phyloP scores from a whole-genome alignment of 1,139 yeast genomes.

The Yamadazyma atlantica region DNA sequence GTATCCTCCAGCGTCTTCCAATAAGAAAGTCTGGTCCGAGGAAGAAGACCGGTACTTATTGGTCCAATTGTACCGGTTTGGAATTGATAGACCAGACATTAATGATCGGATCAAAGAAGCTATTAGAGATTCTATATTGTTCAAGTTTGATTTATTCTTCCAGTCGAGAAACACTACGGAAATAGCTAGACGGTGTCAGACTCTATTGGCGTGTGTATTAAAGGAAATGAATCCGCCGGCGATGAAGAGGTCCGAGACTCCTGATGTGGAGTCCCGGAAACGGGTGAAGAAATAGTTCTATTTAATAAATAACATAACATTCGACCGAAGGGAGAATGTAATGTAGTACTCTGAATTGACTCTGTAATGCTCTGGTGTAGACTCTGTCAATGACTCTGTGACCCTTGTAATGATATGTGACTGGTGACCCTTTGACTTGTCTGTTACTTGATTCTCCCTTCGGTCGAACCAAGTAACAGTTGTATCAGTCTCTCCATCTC shows the following conservation, averaged over 20 bases:
- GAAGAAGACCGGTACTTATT: conserved; percentile 74
- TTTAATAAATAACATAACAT: no score
- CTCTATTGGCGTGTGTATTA: conserved; percentile 62
- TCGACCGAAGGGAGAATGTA: no score
- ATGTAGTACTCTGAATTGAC: no score
- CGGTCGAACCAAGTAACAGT: conserved; percentile 1
- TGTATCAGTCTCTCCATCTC: conserved; percentile 37
- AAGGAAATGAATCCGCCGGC: conserved; percentile 48
- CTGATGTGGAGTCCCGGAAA: conserved; percentile 17
- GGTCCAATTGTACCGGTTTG: conserved; percentile 63
- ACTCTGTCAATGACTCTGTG: no score
- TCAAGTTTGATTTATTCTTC: conserved; percentile 70
- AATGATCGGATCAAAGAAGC: conserved; percentile 63
- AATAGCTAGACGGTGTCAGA: conserved; percentile 64
- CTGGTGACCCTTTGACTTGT: no score
- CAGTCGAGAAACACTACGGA: conserved; percentile 67
- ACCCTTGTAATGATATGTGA: no score
- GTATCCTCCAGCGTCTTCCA: conserved; percentile 58
- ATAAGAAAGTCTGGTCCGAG: conserved; percentile 61
- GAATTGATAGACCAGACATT: conserved; percentile 63
- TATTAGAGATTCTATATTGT: conserved; percentile 59
- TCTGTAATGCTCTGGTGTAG: no score
- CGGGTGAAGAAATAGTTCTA: conserved; percentile 9
- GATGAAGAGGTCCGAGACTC: conserved; percentile 15
- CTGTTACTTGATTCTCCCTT: no score